Evolutionary conservation across 2,329 filamentous ascomycete genomes (phyloP).

Genomic region (Penicillium polonicum): DNA sequence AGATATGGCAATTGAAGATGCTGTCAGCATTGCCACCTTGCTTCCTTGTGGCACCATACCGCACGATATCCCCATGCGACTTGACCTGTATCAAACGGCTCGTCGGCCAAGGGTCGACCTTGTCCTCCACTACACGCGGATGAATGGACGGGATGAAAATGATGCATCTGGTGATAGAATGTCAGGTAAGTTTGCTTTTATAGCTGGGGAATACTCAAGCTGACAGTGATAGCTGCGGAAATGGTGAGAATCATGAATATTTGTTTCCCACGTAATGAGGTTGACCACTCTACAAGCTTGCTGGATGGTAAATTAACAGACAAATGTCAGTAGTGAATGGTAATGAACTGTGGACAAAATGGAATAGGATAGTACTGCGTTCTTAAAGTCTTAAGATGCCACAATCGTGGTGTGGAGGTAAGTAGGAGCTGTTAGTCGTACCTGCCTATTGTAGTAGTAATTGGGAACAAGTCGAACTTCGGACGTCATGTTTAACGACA

Average conservation of each 20-base stretch:
- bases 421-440: no score
- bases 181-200: slow-evolving; percentile 12
- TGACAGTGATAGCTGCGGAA: slow-evolving; percentile 20
- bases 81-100: slow-evolving; percentile 22
- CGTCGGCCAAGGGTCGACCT: slow-evolving; percentile 24
- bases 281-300: slow-evolving; percentile 10
- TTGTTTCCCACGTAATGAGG: slow-evolving; percentile 25
- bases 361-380: background rate
- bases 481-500: no score
- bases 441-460: no score
- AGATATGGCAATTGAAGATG: slow-evolving; percentile 36
- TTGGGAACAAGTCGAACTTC: no score
- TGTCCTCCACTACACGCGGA: slow-evolving; percentile 20
- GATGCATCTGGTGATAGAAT: slow-evolving; percentile 14
- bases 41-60: slow-evolving; percentile 20
- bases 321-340: background rate
- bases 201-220: background rate
- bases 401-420: no score
- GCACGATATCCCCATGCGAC: slow-evolving; percentile 16
- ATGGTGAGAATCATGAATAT: slow-evolving; percentile 25
- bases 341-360: background rate
- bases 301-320: background rate
- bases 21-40: slow-evolving; percentile 28
- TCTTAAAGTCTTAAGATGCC: no score
- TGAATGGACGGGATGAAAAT: slow-evolving; percentile 27